A percentile compares a stretch with the other conserved stretches of the same genome.
Conservation (phyloP, 352 stramenopile genomes). For the Phytophthora megakarya region DNA sequence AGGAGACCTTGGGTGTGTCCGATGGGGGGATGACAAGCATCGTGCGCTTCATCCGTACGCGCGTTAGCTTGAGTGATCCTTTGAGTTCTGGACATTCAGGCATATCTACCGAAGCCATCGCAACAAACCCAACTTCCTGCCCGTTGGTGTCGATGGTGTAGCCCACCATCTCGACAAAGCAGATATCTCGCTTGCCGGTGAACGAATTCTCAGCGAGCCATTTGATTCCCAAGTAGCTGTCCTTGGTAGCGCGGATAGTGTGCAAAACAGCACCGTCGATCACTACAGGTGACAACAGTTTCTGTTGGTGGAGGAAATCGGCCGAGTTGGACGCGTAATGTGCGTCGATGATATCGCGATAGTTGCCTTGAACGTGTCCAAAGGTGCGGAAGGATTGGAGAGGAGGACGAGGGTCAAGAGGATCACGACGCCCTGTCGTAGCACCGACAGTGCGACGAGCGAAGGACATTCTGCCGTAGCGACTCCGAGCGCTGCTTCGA, state of each 20-base stretch:
- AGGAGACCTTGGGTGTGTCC: constrained; percentile 34
- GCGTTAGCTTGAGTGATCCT: constrained; percentile 36
- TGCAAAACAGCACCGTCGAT: constrained; percentile 49
- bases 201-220: constrained; percentile 47
- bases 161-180: constrained; percentile 58
- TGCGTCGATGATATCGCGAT: constrained; percentile 50
- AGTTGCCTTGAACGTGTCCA: constrained; percentile 54
- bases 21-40: constrained; percentile 45
- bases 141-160: constrained; percentile 43
- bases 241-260: constrained; percentile 33
- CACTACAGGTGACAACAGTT: constrained; percentile 48
- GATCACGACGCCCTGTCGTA: constrained; percentile 11
- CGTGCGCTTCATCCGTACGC: constrained; percentile 52
- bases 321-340: constrained; percentile 42
- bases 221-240: constrained; percentile 59
- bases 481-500: constrained; percentile 19
- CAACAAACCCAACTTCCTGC: constrained; percentile 49
- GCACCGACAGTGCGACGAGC: constrained; percentile 20
- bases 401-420: constrained; percentile 10
- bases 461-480: constrained; percentile 1
- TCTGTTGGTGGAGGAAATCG: constrained; percentile 51
- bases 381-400: constrained; percentile 55
- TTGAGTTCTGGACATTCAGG: constrained; percentile 51
- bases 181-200: constrained; percentile 43
- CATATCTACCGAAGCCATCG: constrained; percentile 44